Evolutionary conservation across 495 filamentous ascomycete genomes (phyloP), one percentile per base, ranked within the genome.

Genomic region (Friedmanniomyces simplex): DNA sequence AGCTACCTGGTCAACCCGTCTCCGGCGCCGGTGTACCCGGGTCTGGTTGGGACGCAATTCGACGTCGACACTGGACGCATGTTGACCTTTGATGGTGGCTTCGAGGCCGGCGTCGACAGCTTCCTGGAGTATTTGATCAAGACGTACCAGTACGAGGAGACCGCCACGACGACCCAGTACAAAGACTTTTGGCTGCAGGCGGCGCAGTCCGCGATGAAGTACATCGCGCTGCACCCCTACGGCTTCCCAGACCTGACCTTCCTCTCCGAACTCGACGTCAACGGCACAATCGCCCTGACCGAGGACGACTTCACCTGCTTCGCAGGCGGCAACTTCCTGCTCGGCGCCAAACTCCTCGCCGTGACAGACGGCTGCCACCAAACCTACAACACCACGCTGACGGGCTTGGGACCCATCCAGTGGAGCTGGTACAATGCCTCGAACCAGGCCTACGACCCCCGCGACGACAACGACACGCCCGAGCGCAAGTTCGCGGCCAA

Each of bases 291-390:
- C 25, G 54, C 54, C 1, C n/a, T 37, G 16, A 50, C 55, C 1
- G 16, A 71, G 67, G 68, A 72, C 18, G 64, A 68, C 43, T 69
- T 73, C 52, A 83, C 83, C n/a, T 98, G 93, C 68, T 98, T 96
- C 65, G 76, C 85, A 21, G 93, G 93, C 13, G 93, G 90, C 51
- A 96, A 96, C 90, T 84, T 93, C 58, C 91, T 82, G 2, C 77
- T 98, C 54, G 90, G 87, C 26, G 85, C 88, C 43, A 91, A 89
- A 72, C 76, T 90, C 10, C 95, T 95, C 46, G 93, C 85, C 8
- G 79, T 58, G 36, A 61, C 62, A 8, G 62, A 64, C 28, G 62
- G 62, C 26, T 66, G 63, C 52, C 49, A 63, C 46, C 55, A 57
- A 42, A 56, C 60, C 20, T 66, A 66, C 50, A 59, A 63, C 20